These are phyloP conservation scores for Synchytrium microbalum DNA, from an alignment of 371 early-diverging fungal genomes.

Conservation along the genomic window DNA sequence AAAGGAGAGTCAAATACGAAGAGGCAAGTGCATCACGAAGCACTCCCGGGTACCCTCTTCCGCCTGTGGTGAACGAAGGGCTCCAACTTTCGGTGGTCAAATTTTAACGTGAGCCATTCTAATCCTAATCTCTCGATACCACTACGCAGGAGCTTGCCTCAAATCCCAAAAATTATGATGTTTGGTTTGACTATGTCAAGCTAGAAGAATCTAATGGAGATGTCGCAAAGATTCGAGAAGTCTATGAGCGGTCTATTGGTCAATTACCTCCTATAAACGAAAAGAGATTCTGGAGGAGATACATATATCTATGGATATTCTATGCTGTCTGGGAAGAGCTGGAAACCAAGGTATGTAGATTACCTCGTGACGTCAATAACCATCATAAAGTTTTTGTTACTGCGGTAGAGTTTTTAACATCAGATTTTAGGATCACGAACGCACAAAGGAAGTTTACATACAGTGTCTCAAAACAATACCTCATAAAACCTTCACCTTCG, in stretches of 20 bases:
- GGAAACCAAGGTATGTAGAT: conserved; percentile 49
- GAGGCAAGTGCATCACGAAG: conserved; percentile 36
- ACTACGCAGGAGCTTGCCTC: conserved; percentile 48
- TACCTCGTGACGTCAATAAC: neutral
- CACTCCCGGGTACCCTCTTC: conserved; percentile 7
- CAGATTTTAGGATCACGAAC: conserved; percentile 56
- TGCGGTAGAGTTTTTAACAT: neutral
- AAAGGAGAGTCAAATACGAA: conserved; percentile 84
- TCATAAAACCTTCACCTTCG: conserved; percentile 90
- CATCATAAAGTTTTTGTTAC: conserved; percentile 4
- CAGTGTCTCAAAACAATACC: conserved; percentile 82
- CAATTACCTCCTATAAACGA: conserved; percentile 73
- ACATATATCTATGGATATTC: conserved; percentile 96
- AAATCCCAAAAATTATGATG: conserved; percentile 84
- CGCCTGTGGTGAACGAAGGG: conserved; percentile 3
- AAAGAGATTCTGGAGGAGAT: conserved; percentile 91
- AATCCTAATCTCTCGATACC: conserved; percentile 8
- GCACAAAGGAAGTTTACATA: conserved; percentile 78
- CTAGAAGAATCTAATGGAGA: conserved; percentile 80
- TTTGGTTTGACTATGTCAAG: conserved; percentile 90
- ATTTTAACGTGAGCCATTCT: neutral
- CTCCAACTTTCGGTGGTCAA: neutral
- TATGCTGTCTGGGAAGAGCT: conserved; percentile 94
- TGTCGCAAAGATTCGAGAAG: conserved; percentile 68
- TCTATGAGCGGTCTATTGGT: conserved; percentile 92